phyloP scores from a whole-genome alignment of 345 rosid genomes.

The Hirschfeldia incana region DNA sequence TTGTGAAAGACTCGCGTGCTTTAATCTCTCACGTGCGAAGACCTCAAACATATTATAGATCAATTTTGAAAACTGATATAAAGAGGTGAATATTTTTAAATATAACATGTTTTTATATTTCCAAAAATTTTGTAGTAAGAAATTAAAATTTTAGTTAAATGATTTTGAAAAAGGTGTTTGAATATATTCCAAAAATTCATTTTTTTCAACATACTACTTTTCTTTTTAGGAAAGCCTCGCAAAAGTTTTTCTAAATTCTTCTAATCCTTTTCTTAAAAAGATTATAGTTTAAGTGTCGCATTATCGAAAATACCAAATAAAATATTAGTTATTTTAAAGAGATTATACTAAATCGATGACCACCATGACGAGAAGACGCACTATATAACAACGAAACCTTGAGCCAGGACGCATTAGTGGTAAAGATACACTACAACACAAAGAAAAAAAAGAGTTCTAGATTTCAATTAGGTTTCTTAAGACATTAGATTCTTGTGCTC shows the following conservation, averaged over 20 bases:
- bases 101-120: neutral
- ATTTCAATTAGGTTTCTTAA: constrained; percentile 19
- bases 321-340: neutral
- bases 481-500: constrained; percentile 25
- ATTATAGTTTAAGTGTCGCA: neutral
- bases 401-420: constrained; percentile 26
- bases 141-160: neutral
- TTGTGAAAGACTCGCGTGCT: constrained; percentile 51
- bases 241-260: neutral
- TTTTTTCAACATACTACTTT: neutral
- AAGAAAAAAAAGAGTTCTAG: constrained; percentile 2
- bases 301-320: constrained; percentile 5
- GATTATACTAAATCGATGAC: neutral
- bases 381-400: constrained; percentile 36
- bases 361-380: constrained; percentile 35
- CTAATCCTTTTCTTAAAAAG: neutral
- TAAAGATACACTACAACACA: constrained; percentile 16
- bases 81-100: neutral
- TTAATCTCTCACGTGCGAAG: constrained; percentile 60
- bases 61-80: neutral
- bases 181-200: neutral
- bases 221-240: neutral
- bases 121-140: neutral
- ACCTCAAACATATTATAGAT: neutral
- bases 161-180: neutral